Evolutionary conservation across 192 early-diverging fungal species (phyloP), one percentile per base, ranked within the genome.

Genomic region (Coemansia sp.): DNA sequence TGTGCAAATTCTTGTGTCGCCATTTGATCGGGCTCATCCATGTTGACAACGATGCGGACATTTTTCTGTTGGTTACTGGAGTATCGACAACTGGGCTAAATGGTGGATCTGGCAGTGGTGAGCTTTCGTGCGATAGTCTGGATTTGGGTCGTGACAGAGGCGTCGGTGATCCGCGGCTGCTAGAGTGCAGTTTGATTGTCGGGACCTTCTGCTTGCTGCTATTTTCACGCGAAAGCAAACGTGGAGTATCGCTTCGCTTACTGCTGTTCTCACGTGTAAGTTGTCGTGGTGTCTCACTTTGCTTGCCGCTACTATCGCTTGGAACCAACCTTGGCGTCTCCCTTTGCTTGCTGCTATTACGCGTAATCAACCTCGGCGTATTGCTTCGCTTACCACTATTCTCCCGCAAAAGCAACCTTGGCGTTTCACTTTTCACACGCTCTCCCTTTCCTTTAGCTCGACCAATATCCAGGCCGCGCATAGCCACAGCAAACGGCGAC

Each of bases 1-100:
- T 47, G 22, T 4, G 39, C n/a, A 0, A 14, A 26, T 31, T n/a
- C 17, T 55, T 54, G 22, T 29, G 54, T 6, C 62, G 52, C 62
- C 62, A 64, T 29, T 55, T 55, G n/a, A 25, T 26, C 8, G 62
- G 62, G 35, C 56, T 64, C n/a, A 55, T 53, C 62, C 62, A 64
- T 0, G 29, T 39, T 14, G 61, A 29, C 27, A 62, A 29, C 9
- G 61, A 62, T 1, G 49, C 48, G n/a, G 62, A 64, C 26, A 64
- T n/a, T n/a, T 51, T 41, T 22, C 41, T 53, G 6, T 54, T 53
- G 23, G 14, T 27, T 1, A 19, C 1, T 31, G 61, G 48, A 17
- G 31, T 14, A 37, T 16, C 19, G 5, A 16, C 22, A 1, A 41
- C 23, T 9, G 29, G 19, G 50, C 25, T 38, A 7, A 25, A 23